These are phyloP conservation scores for Pigoraptor vietnamica DNA, from an alignment of 78 protist genomes.

Conservation along the genomic window DNA sequence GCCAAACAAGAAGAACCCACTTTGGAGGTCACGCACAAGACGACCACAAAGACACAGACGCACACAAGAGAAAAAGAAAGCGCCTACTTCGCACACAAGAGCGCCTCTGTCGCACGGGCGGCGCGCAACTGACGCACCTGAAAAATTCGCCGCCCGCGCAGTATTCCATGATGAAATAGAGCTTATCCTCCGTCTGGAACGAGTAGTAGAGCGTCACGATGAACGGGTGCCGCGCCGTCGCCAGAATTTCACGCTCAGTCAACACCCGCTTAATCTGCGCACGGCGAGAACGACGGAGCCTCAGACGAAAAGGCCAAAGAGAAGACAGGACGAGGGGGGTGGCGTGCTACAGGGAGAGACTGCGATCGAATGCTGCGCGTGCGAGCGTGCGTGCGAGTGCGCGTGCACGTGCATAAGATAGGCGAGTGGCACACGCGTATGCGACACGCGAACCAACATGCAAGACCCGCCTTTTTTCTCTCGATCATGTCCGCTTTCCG, in stretches of 20 bases:
- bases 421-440: too few species aligned
- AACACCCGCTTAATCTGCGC: slow-evolving; percentile 30
- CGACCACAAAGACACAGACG: too few species aligned
- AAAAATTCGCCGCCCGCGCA: slow-evolving; percentile 52
- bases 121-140: neutral
- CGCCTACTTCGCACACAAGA: neutral
- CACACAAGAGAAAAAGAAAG: too few species aligned
- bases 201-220: slow-evolving; percentile 58
- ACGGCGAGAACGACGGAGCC: too few species aligned
- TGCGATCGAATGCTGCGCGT: neutral
- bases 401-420: too few species aligned
- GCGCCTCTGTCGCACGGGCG: neutral
- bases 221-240: slow-evolving; percentile 66
- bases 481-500: slow-evolving; percentile 40
- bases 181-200: slow-evolving; percentile 54
- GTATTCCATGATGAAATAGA: slow-evolving; percentile 52
- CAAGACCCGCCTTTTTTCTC: slow-evolving; percentile 28
- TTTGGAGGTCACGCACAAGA: too few species aligned
- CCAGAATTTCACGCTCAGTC: slow-evolving; percentile 68
- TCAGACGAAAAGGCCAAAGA: neutral
- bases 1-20: too few species aligned
- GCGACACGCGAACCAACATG: neutral
- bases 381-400: too few species aligned
- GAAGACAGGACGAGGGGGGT: neutral
- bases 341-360: neutral